These are phyloP conservation scores for Lentinula raphanica DNA, from an alignment of 768 basidiomycete species.

Conservation along the genomic window DNA sequence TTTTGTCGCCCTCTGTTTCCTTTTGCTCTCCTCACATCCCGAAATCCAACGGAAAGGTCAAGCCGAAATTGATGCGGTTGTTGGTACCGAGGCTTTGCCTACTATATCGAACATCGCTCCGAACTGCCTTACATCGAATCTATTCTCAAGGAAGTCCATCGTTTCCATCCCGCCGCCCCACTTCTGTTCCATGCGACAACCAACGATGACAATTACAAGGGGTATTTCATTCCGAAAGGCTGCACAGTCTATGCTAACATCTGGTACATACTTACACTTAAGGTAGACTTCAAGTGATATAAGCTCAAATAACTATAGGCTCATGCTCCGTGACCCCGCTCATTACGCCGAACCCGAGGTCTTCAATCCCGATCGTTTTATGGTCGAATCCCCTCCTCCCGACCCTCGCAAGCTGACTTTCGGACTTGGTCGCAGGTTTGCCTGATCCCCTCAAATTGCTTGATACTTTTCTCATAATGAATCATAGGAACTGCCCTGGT, in stretches of 20 bases:
- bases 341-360: conserved; percentile 7
- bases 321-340: conserved; percentile 12
- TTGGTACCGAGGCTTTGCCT: conserved; percentile 13
- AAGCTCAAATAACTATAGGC: conserved; percentile 6
- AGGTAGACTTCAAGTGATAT: no score
- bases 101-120: conserved; percentile 12
- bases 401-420: conserved; percentile 9
- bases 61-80: conserved; percentile 15
- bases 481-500: not conserved
- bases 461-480: not conserved
- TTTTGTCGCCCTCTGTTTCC: not conserved
- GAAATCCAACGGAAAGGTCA: conserved; percentile 15
- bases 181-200: conserved; percentile 9
- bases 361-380: conserved; percentile 13
- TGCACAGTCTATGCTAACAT: conserved; percentile 16
- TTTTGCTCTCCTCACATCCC: conserved; percentile 12
- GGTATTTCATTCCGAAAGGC: conserved; percentile 33
- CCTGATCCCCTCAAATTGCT: no score
- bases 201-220: conserved; percentile 30
- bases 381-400: not conserved
- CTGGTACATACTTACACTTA: conserved; percentile 9
- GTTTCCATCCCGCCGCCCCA: conserved; percentile 8
- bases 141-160: conserved; percentile 10
- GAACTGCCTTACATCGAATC: conserved; percentile 15
- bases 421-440: conserved; percentile 11